phyloP scores from a whole-genome alignment of 805 yeast genomes.

The Spathaspora gorwiae region DNA sequence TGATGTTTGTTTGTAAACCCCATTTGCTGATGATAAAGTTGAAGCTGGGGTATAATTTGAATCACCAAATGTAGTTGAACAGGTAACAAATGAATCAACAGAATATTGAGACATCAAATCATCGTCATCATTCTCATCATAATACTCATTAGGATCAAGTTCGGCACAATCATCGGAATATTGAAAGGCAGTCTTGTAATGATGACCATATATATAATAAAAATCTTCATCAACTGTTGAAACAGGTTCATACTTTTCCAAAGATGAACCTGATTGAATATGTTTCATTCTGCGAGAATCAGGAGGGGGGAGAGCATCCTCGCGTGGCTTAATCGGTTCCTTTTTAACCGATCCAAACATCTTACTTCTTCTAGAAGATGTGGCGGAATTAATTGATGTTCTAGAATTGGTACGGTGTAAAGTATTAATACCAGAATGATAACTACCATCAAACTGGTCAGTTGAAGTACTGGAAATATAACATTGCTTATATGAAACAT shows the following conservation, averaged over 20 bases:
- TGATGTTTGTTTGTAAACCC: conserved; percentile 5
- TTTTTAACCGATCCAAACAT: background rate
- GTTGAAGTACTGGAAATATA: conserved; percentile 25
- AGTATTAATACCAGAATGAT: background rate
- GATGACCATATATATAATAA: conserved; percentile 16
- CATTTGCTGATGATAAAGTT: background rate
- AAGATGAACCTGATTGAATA: conserved; percentile 22
- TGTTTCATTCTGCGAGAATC: conserved; percentile 24
- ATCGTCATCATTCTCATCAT: conserved; percentile 6
- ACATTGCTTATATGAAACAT: conserved; percentile 24
- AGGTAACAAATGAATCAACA: conserved; percentile 31
- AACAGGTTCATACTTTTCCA: conserved; percentile 20
- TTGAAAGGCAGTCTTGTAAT: conserved; percentile 13
- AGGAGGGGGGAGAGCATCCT: conserved; percentile 9
- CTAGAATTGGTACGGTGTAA: conserved; percentile 13
- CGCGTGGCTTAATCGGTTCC: background rate
- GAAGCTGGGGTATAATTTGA: background rate
- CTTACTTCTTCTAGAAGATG: conserved; percentile 25
- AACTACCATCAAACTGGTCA: conserved; percentile 4
- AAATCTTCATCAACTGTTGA: conserved; percentile 17
- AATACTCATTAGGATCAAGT: conserved; percentile 10
- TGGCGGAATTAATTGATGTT: conserved; percentile 17
- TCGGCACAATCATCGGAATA: conserved; percentile 17
- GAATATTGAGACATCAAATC: conserved; percentile 18
- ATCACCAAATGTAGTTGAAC: conserved; percentile 21